These are phyloP conservation scores for Aspergillus sp. DNA, from an alignment of 2,329 filamentous ascomycete genomes.

Conservation along the genomic window DNA sequence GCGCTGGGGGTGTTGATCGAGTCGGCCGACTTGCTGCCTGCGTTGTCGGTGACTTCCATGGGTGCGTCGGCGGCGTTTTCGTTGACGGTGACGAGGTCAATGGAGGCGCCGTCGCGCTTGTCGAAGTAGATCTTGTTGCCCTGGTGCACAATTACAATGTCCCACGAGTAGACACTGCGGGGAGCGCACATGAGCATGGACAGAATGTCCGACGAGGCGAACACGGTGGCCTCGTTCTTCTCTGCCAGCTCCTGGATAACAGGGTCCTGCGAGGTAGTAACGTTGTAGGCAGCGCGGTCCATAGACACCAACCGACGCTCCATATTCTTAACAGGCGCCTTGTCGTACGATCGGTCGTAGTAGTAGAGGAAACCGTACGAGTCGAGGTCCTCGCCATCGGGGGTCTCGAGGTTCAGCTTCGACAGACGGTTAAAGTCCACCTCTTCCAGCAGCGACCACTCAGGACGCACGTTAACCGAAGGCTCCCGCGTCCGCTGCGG, in stretches of 20 bases:
- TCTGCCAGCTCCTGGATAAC: constrained; percentile 96
- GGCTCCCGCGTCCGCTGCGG: constrained; percentile 92
- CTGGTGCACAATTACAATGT: constrained; percentile 87
- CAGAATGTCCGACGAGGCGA: constrained; percentile 92
- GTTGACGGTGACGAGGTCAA: constrained; percentile 98
- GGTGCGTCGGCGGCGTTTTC: constrained; percentile 96
- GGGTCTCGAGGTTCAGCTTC: constrained; percentile 92
- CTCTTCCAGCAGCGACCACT: constrained; percentile 94
- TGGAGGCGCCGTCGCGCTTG: constrained; percentile 89
- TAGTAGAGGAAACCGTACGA: constrained; percentile 96
- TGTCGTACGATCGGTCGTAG: constrained; percentile 95
- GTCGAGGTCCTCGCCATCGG: constrained; percentile 91
- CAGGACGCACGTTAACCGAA: constrained; percentile 89
- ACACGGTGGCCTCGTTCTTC: constrained; percentile 92
- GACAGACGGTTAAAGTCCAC: constrained; percentile 94
- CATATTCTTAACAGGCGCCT: constrained; percentile 78
- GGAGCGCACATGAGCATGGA: constrained; percentile 99
- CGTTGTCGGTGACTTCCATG: constrained; percentile 70
- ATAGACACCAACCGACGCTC: constrained; percentile 83
- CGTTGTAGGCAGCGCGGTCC: constrained; percentile 95
- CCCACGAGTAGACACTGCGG: constrained; percentile 96
- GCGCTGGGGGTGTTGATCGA: constrained; percentile 87
- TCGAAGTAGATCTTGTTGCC: constrained; percentile 97
- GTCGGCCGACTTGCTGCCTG: constrained; percentile 62
- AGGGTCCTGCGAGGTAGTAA: constrained; percentile 91